These are phyloP conservation scores for Entomortierella chlamydospora DNA, from an alignment of 192 early-diverging fungal genomes.

Conservation along the genomic window DNA sequence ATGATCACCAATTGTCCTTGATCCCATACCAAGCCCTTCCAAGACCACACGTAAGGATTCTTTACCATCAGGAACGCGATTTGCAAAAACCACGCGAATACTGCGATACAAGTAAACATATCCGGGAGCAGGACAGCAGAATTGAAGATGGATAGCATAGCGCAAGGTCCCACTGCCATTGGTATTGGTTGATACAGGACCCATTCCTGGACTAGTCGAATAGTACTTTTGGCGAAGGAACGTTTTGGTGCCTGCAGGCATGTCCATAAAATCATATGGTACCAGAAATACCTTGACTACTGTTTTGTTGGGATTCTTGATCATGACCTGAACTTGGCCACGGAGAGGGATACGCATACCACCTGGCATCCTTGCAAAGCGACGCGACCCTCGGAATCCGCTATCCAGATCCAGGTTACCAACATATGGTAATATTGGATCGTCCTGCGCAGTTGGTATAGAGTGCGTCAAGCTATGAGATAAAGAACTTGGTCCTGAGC, in stretches of 20 bases:
- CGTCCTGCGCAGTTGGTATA: conserved; percentile 52
- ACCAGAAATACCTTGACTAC: conserved; percentile 84
- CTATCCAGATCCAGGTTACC: conserved; percentile 75
- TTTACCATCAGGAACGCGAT: conserved; percentile 69
- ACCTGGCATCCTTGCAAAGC: conserved; percentile 54
- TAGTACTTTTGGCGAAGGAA: conserved; percentile 86
- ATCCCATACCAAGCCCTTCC: conserved; percentile 69
- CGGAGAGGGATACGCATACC: conserved; percentile 77
- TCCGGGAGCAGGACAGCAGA: conserved; percentile 65
- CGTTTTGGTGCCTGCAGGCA: conserved; percentile 79
- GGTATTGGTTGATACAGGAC: conserved; percentile 11
- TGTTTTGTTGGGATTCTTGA: conserved; percentile 82
- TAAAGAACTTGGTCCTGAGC: conserved; percentile 7
- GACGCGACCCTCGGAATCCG: conserved; percentile 53
- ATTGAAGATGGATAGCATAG: conserved; percentile 85
- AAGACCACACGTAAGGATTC: conserved; percentile 72
- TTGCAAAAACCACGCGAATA: conserved; percentile 82
- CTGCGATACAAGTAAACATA: conserved; percentile 72
- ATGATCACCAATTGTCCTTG: conserved; percentile 52
- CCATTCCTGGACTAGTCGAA: conserved; percentile 41
- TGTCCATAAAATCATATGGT: conserved; percentile 82
- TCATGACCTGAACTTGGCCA: conserved; percentile 84
- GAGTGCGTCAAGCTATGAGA: conserved; percentile 14
- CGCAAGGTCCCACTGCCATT: conserved; percentile 58
- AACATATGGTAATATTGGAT: conserved; percentile 78